Percentiles rank a stretch among this genome's conserved stretches.
Conservation (phyloP, 2,329 filamentous ascomycete species). For the Aspergillus latus region DNA sequence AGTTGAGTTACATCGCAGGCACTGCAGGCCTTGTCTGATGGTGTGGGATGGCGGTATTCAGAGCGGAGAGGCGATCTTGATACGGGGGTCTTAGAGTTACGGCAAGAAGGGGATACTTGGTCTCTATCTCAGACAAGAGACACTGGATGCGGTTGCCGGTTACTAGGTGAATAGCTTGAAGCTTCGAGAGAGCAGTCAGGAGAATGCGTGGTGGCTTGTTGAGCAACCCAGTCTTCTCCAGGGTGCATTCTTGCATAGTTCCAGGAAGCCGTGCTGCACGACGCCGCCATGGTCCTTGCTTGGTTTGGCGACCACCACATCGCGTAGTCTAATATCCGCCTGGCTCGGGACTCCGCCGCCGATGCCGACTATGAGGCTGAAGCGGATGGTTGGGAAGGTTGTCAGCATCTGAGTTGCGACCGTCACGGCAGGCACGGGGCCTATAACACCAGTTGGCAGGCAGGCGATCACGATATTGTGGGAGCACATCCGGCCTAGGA, state of each 20-base stretch:
- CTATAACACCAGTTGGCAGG: slow-evolving; percentile 8
- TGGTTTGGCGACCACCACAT: slow-evolving; percentile 25
- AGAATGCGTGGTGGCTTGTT: slow-evolving; percentile 1
- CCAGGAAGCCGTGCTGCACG: slow-evolving; percentile 4
- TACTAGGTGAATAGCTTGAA: neutral
- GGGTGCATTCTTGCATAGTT: neutral
- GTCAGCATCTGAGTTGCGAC: neutral
- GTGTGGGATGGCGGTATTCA: neutral
- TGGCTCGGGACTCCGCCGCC: slow-evolving; percentile 17
- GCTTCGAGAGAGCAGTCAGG: neutral
- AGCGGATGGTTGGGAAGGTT: neutral
- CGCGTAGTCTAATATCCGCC: slow-evolving; percentile 21
- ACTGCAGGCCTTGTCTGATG: neutral
- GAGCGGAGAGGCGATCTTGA: too few relatives aligned
- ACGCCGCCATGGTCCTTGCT: neutral
- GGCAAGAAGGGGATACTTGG: too few relatives aligned
- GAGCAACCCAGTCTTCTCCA: neutral
- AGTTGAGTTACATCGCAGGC: neutral
- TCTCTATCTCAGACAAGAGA: too few relatives aligned
- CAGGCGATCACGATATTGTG: slow-evolving; percentile 23
- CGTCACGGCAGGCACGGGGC: neutral
- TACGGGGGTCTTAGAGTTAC: too few relatives aligned
- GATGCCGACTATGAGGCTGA: slow-evolving; percentile 18
- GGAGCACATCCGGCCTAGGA: slow-evolving; percentile 17
- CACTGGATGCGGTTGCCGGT: neutral